Evolutionary conservation across 2,329 filamentous ascomycete genomes (phyloP), one percentile per base, ranked within the genome.

Genomic region (Fragosphaeria purpurea): DNA sequence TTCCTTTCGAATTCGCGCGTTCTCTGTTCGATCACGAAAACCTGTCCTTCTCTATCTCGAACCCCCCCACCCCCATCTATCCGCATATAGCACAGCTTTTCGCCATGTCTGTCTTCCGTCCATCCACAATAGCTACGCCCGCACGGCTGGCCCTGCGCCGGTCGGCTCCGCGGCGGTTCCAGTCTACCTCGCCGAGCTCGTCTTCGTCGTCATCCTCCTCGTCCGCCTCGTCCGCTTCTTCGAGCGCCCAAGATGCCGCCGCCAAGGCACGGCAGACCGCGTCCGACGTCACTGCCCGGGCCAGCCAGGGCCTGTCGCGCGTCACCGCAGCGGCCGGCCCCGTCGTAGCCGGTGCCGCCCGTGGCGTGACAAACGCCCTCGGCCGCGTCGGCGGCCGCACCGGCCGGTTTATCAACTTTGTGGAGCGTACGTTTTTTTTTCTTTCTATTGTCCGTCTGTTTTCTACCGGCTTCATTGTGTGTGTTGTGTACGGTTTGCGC

Each of bases 361-460:
- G 80, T 65, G 78, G 80, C 50, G 70, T 84, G 58, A 71, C 75
- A 59, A 79, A 72, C 63, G 81, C 85, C 52, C 70, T 95, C 60
- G 75, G 80, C 67, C 85, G 82, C 71, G 77, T 90, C 65, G 90
- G 89, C 63, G 91, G 91, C 63, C 81, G 86, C 62, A 90, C 88
- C 55, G 89, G 88, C 62, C 81, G 78, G 69, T 65, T 90, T 59
- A 79, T 95, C 67, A 76, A 75, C 60, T 86, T 90, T 63, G 75
- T 93, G 63, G 87, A 96, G 78, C 85, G 93, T 97, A 80, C 73
- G 89, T 74, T 3, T 9, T 8, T 22, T 38, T 13, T 42, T 1
- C 4, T 34, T 35, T 34, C 22, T 9, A 13, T 31, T 46, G n/a
- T 35, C 7, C 35, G 35, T 7, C 7, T 11, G 11, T 9, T 47